Percentiles rank a stretch among this genome's conserved stretches.
These are phyloP conservation scores for Xylariomycetidae sp. DNA, from an alignment of 2,329 filamentous ascomycete species.

Conservation along the genomic window DNA sequence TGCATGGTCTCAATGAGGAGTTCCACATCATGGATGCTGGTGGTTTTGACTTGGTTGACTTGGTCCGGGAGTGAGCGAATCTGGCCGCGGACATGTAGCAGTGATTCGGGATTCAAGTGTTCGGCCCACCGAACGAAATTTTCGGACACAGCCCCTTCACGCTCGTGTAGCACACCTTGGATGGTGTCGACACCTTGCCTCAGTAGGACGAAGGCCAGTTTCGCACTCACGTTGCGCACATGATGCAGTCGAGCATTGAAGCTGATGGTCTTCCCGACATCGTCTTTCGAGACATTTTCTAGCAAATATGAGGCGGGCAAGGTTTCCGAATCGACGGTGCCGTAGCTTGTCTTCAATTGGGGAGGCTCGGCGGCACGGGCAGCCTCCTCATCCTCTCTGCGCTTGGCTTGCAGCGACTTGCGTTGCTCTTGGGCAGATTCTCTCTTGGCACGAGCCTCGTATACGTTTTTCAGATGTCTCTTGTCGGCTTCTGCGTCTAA, in stretches of 20 bases:
- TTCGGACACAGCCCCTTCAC: slow-evolving; percentile 57
- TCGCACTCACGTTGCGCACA: slow-evolving; percentile 74
- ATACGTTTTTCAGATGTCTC: slow-evolving; percentile 27
- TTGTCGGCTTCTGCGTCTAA: slow-evolving; percentile 28
- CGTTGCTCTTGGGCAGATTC: slow-evolving; percentile 29
- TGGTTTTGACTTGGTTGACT: slow-evolving; percentile 70
- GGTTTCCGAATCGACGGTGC: slow-evolving; percentile 31
- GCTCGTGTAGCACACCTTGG: slow-evolving; percentile 67
- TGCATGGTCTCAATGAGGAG: slow-evolving; percentile 58
- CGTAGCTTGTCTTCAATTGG: slow-evolving; percentile 22
- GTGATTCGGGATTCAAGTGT: slow-evolving; percentile 71
- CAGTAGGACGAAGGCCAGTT: slow-evolving; percentile 80
- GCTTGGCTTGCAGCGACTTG: slow-evolving; percentile 27
- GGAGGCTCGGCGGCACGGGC: slow-evolving; percentile 20
- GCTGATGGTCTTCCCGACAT: slow-evolving; percentile 50
- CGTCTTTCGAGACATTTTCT: too few relatives aligned
- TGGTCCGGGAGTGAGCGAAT: slow-evolving; percentile 70
- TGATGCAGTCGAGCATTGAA: slow-evolving; percentile 75
- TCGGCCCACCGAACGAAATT: slow-evolving; percentile 86
- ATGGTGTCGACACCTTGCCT: slow-evolving; percentile 79
- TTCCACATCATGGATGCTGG: slow-evolving; percentile 72
- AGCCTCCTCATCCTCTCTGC: slow-evolving; percentile 29
- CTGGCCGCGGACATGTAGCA: slow-evolving; percentile 71
- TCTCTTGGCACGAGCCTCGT: slow-evolving; percentile 29
- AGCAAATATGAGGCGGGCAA: slow-evolving; percentile 40